A percentile compares a stretch with the other conserved stretches of the same genome.
phyloP scores from a whole-genome alignment of 1,139 yeast genomes.

The Blastobotrys niveus region DNA sequence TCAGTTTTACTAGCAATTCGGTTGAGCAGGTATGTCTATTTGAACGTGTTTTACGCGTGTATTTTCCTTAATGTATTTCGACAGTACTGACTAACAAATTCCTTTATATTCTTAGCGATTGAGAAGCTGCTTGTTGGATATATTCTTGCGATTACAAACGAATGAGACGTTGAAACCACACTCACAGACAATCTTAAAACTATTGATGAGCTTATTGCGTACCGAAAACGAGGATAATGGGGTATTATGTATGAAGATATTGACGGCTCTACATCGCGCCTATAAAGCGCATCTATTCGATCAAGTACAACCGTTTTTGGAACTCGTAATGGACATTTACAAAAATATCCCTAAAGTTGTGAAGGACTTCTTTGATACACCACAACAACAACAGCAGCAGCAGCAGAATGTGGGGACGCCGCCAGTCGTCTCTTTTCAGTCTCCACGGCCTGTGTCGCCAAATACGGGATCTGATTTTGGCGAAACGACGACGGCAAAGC shows the following conservation, averaged over 20 bases:
- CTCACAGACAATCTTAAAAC: conserved; percentile 54
- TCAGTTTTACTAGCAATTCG: conserved; percentile 46
- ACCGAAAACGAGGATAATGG: conserved; percentile 95
- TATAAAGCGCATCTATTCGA: conserved; percentile 65
- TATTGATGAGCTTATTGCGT: conserved; percentile 55
- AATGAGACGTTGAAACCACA: conserved; percentile 77
- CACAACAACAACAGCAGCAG: too few species aligned
- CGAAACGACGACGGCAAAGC: conserved; percentile 38
- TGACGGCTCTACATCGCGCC: conserved; percentile 83
- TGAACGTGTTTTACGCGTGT: not conserved
- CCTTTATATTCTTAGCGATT: conserved; percentile 38
- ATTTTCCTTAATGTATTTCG: too few species aligned
- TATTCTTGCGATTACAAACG: conserved; percentile 74
- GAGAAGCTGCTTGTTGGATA: conserved; percentile 70
- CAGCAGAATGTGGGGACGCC: conserved; percentile 23
- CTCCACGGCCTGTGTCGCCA: conserved; percentile 43
- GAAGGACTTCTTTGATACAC: conserved; percentile 49
- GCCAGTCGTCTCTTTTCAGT: conserved; percentile 31
- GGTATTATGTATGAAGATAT: conserved; percentile 79
- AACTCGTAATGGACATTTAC: conserved; percentile 69
- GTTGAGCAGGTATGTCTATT: conserved; percentile 29
- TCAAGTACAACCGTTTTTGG: conserved; percentile 74
- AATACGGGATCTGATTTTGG: conserved; percentile 33
- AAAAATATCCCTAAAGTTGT: conserved; percentile 76
- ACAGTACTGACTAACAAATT: not conserved